Evolutionary conservation across 805 yeast genomes (phyloP).

Genomic region (Yamadazyma akitaensis): DNA sequence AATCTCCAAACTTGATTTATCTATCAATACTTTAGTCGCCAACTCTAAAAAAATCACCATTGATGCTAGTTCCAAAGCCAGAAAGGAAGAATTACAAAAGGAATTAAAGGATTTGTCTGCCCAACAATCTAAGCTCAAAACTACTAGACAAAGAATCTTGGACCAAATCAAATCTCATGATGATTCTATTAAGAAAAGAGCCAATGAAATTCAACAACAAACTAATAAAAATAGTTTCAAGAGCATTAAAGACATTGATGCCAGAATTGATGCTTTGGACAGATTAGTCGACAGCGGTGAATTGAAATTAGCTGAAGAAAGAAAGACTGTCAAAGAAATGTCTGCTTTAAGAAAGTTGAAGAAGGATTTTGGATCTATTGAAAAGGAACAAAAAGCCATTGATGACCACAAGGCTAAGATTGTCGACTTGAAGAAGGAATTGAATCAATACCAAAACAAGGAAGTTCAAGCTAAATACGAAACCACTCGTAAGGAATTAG

Average conservation of each 20-base stretch:
- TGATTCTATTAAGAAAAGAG: slow-evolving; percentile 66
- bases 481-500: slow-evolving; percentile 63
- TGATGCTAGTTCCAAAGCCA: slow-evolving; percentile 28
- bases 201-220: slow-evolving; percentile 67
- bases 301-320: slow-evolving; percentile 87
- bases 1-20: slow-evolving; percentile 59
- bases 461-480: slow-evolving; percentile 71
- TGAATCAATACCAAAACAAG: slow-evolving; percentile 55
- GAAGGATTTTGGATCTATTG: slow-evolving; percentile 72
- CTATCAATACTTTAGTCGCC: slow-evolving; percentile 48
- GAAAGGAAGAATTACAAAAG: slow-evolving; percentile 31
- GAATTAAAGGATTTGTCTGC: slow-evolving; percentile 41
- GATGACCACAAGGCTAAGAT: slow-evolving; percentile 77
- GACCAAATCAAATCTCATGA: slow-evolving; percentile 75
- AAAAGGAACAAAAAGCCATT: slow-evolving; percentile 71
- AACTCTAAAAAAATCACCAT: slow-evolving; percentile 46
- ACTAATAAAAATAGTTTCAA: slow-evolving; percentile 70
- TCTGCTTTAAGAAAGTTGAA: slow-evolving; percentile 74
- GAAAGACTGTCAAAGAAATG: slow-evolving; percentile 80
- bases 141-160: slow-evolving; percentile 49
- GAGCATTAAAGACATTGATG: slow-evolving; percentile 64
- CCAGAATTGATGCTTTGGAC: slow-evolving; percentile 64
- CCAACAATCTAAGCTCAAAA: slow-evolving; percentile 48
- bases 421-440: slow-evolving; percentile 65
- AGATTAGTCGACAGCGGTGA: slow-evolving; percentile 71